Evolutionary conservation across 257 asterid genomes (phyloP), one percentile per base, ranked within the genome.

Genomic region (Capsicum pubescens): DNA sequence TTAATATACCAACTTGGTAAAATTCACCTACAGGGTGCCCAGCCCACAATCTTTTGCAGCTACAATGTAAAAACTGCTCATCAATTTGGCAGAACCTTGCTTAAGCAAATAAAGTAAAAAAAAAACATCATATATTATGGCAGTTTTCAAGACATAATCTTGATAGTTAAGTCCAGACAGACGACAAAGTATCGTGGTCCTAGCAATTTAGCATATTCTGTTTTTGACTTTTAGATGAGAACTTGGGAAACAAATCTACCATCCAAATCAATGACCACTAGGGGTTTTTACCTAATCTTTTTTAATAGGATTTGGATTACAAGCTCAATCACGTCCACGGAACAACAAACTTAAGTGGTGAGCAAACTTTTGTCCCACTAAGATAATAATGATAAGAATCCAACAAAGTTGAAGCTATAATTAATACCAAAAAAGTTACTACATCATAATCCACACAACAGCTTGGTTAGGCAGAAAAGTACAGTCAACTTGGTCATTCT

Each of bases 401-500:
- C 48, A 52, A 52, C 15, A 17, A 52, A 52, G 59, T 11, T 26
- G 13, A 76, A 76, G 9, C 36, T 9, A 71, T 44, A 42, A 44
- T 76, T 76, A 76, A 26, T 44, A 54, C 46, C 81, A 26, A 14
- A 52, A 66, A 52, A 52, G 48, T 44, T 3, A 39, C 16, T 6
- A 39, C 16, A 56, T 54, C 6, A 39, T 59, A 54, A 42, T 57
- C 32, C 79, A 36, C 0, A 74, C 54, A 70, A 74, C 54, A 70
- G 56, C 36, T 13, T 21, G 46, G 46, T 14, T 74, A 50, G 81
- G 21, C 81, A 21, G 17, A 76, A 76, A 4, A 52, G 44, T 76
- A 26, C 6, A 52, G 81, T 76, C 81, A 52, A 76, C 63, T 76
- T 52, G 81, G 64, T 76, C 63, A 21, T 52, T 52, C 63, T 76